Evolutionary conservation across 305 asterid species (phyloP), one percentile per base, ranked within the genome.

Genomic region (Andrographis paniculata): DNA sequence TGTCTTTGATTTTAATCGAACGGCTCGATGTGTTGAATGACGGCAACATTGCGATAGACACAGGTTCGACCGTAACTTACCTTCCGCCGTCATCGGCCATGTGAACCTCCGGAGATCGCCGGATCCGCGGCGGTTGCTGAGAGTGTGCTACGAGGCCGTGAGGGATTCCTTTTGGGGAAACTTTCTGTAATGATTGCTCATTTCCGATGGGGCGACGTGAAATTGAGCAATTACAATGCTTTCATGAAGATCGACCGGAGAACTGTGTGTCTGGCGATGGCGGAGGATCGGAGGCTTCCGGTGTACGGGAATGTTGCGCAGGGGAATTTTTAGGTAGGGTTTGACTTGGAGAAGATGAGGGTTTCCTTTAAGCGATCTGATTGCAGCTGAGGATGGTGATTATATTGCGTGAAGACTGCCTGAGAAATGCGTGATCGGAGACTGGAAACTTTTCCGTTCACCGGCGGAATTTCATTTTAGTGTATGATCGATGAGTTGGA

Each of bases 281-380:
- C 58, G n/a, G n/a, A n/a, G 12, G 30, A 67, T 0, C 6, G 19
- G 0, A 17, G 14, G 21, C 0, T 28, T 16, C 33, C 68, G 3
- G 62, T 77, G 37, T 77, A 59, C 33, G 85, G 85, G 9, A 73
- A 73, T 24, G 43, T 70, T 58, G 85, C 85, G 2, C 85, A 70
- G 35, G 42, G 39, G 59, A 43, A 70, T 61, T 77, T 77, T 61
- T 42, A 67, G 64, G 59, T 77, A 0, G 85, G 78, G 1, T 73
- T 73, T 60, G 72, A 77, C 27, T 40, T 73, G 42, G 48, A 42
- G 13, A 68, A 47, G 58, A 67, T 49, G 53, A 70, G 50, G 0
- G 61, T 77, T 23, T 67, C 81, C 0, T 73, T 77, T 46, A 63
- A 77, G 68, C 58, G 65, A 1, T 47, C 60, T 44, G 64, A 55